These are phyloP conservation scores for Umbelopsis sp. DNA, from an alignment of 192 early-diverging fungal genomes.

Conservation along the genomic window DNA sequence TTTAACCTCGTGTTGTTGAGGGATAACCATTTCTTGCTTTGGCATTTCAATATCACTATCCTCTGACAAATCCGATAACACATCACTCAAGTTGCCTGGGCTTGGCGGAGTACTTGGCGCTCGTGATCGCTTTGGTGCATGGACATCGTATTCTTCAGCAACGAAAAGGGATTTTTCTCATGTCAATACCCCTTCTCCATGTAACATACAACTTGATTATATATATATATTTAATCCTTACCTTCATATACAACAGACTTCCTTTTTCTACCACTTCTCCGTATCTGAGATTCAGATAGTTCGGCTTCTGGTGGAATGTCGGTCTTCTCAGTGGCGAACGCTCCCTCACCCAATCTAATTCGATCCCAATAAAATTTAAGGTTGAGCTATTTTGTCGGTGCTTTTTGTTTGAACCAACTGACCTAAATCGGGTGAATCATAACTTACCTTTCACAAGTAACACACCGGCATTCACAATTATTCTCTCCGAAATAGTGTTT, in stretches of 20 bases:
- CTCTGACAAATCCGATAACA: constrained; percentile 1
- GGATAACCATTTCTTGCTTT: not conserved
- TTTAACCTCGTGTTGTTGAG: not conserved
- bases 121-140: not conserved
- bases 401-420: not conserved
- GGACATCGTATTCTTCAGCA: constrained; percentile 1
- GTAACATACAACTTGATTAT: not conserved
- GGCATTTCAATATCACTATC: constrained; percentile 7
- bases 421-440: not conserved
- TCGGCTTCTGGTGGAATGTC: not conserved
- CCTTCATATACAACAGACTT: constrained; percentile 23
- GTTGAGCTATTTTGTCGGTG: not conserved
- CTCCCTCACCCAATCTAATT: constrained; percentile 3
- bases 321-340: not conserved
- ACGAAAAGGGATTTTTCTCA: not conserved
- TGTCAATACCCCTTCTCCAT: not conserved
- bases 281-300: not conserved
- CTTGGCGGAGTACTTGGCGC: not conserved
- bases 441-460: constrained; percentile 54
- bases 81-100: not conserved
- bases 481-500: constrained; percentile 63
- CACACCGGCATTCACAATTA: constrained; percentile 64
- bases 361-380: not conserved
- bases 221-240: constrained; percentile 2
- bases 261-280: constrained; percentile 26